Base-by-base conservation (phyloP, 768 basidiomycete genomes). In the Mycena maculata region DNA sequence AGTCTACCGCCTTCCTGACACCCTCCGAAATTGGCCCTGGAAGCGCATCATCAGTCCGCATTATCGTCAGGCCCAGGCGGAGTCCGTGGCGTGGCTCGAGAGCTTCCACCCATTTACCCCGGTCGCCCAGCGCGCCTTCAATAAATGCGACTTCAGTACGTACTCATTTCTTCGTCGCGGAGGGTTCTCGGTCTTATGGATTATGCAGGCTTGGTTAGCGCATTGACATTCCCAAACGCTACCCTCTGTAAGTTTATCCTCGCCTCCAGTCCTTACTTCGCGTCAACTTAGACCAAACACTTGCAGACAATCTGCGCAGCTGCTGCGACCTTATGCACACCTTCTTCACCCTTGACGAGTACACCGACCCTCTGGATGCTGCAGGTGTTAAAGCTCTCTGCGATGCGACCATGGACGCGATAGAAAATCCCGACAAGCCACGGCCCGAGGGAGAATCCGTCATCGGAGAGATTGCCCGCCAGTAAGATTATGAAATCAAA, bases 331-430 rank as follows among this genome's bases (percentile, higher is more conserved):
- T 76, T 15, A 72, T 76, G 57, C 70, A 70, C 42, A 48, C 63
- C n/a, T 58, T 71, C 61, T 71, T 74, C 67, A 62, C 71, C 7
- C 36, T 75, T 25, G 76, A 76, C 39, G 75, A 75, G 61, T 69
- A 69, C 64, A 69, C 72, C 47, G 76, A 76, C 41, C 6, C 39
- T 13, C 6, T 30, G 9, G 39, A 39, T 60, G 30, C 49, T 13
- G 28, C 42, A 16, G 36, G 27, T 27, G 62, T 60, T 44, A 58
- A 38, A n/a, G 49, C 13, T n/a, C 41, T 56, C 7, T 45, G 44
- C 25, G 39, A 68, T 22, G 55, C 48, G 38, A 55, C 47, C 38
- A 50, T 68, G 53, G 44, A 68, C 33, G 67, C 67, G 16, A 23
- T 58, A 47, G 27, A 44, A 16, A 33, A 68, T 25, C 67, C 67